These are phyloP conservation scores for Nidularia sp. DNA, from an alignment of 768 basidiomycete genomes.

Conservation along the genomic window DNA sequence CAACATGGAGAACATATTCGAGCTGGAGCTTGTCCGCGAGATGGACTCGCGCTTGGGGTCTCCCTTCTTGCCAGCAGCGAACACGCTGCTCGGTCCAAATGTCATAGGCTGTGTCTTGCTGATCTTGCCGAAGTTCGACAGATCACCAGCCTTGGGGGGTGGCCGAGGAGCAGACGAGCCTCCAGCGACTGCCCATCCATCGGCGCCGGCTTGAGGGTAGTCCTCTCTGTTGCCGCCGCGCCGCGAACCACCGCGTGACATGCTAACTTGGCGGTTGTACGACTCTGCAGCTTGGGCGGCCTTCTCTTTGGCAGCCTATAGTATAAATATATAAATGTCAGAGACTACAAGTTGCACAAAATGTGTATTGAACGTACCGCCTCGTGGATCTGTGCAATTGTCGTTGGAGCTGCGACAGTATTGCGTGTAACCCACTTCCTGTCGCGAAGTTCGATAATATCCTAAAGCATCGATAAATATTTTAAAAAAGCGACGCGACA, in stretches of 20 bases:
- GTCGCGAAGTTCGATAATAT: slow-evolving; percentile 84
- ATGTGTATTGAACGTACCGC: slow-evolving; percentile 45
- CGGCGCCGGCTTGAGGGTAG: slow-evolving; percentile 57
- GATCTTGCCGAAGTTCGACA: slow-evolving; percentile 88
- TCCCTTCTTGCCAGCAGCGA: slow-evolving; percentile 60
- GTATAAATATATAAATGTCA: slow-evolving; percentile 2
- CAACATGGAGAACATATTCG: slow-evolving; percentile 89
- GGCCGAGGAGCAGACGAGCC: slow-evolving; percentile 45
- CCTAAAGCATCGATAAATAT: slow-evolving; percentile 40
- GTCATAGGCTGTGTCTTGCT: slow-evolving; percentile 59
- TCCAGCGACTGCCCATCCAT: slow-evolving; percentile 85
- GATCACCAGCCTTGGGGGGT: slow-evolving; percentile 77
- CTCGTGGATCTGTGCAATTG: slow-evolving; percentile 86
- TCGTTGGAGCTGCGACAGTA: slow-evolving; percentile 72
- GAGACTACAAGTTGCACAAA: neutral
- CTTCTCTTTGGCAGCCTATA: slow-evolving; percentile 80
- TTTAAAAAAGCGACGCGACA: slow-evolving; percentile 3
- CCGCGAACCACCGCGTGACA: slow-evolving; percentile 89
- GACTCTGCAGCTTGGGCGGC: slow-evolving; percentile 58
- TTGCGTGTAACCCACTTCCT: slow-evolving; percentile 79
- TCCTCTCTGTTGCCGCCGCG: slow-evolving; percentile 69
- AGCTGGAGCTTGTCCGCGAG: slow-evolving; percentile 72
- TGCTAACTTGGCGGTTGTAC: slow-evolving; percentile 53
- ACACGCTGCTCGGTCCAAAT: slow-evolving; percentile 85
- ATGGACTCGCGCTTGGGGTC: slow-evolving; percentile 62